Percentiles rank a stretch among this genome's conserved stretches.
phyloP scores from a whole-genome alignment of 2,329 filamentous ascomycete genomes.

The Phoma sp. region DNA sequence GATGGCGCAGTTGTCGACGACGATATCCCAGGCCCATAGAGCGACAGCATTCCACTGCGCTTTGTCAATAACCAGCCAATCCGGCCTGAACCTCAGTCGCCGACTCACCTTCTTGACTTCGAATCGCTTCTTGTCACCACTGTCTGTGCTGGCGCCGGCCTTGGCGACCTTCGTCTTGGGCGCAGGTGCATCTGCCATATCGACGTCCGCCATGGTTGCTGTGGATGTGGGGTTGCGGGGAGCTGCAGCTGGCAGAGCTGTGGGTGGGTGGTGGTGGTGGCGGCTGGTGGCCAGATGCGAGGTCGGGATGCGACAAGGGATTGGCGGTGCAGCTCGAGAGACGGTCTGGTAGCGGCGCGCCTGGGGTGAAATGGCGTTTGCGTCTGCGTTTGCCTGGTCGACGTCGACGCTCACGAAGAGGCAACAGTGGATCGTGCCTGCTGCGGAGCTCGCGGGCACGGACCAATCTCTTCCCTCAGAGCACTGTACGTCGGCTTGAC shows the following conservation, averaged over 20 bases:
- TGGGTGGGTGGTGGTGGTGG: constrained; percentile 1
- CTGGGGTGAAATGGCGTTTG: background rate
- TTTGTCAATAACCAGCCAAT: constrained; percentile 22
- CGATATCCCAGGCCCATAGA: constrained; percentile 99
- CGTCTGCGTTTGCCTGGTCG: constrained; percentile 1
- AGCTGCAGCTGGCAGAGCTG: constrained; percentile 6
- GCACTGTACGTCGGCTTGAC: background rate
- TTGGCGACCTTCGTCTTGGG: constrained; percentile 59
- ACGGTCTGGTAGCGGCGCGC: constrained; percentile 9
- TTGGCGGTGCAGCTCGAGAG: constrained; percentile 5
- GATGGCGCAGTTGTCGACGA: constrained; percentile 99
- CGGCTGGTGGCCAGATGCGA: background rate
- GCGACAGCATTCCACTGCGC: constrained; percentile 95
- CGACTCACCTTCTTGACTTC: constrained; percentile 92
- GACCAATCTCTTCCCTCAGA: constrained; percentile 10
- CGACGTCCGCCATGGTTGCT: constrained; percentile 83
- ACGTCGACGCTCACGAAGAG: constrained; percentile 2
- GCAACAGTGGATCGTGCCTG: constrained; percentile 15
- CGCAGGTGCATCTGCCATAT: constrained; percentile 85
- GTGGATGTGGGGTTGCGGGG: constrained; percentile 27
- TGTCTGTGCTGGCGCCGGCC: constrained; percentile 58
- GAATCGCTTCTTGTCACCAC: constrained; percentile 85
- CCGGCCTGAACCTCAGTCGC: constrained; percentile 3
- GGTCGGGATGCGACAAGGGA: background rate
- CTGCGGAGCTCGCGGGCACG: constrained; percentile 9